Evolutionary conservation across 2,329 filamentous ascomycete genomes (phyloP), one percentile per base, ranked within the genome.

Genomic region (Ascochyta koolunga): DNA sequence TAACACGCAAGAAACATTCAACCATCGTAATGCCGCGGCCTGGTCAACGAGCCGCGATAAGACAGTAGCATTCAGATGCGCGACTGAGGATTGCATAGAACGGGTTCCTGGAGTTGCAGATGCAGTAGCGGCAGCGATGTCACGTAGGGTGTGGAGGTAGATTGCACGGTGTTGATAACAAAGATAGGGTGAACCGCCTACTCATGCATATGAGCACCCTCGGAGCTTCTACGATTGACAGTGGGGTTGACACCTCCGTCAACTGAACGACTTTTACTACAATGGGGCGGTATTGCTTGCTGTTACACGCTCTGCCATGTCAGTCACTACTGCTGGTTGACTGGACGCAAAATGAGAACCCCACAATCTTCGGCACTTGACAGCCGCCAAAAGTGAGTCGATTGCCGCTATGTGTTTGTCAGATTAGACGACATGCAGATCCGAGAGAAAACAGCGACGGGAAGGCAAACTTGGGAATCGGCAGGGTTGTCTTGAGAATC

Each of bases 121-220:
- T 64, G 66, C 60, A 66, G 61, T 68, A 68, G 59, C 54, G 59
- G 58, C 36, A 49, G 36, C 56, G 54, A 45, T 40, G 31, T 42
- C 35, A 59, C 40, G 15, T 31, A 47, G 59, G 60, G 58, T 65
- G 67, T 64, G 66, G 63, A 66, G 63, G 50, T 47, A 21, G 46
- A 46, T 16, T 31, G 32, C 21, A 58, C 31, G 44, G 25, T 21
- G 33, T 31, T 38, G 21, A 56, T 61, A 60, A 54, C 42, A 32
- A 48, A 15, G 38, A 46, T 38, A 50, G 50, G 39, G 35, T 44
- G 49, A 49, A 16, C 44, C 16, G 43, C 27, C 21, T 3, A 27
- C 42, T 37, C 38, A 44, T 39, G 19, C 44, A 35, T 19, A 8
- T 13, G 19, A 44, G 42, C 8, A 45, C 33, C n/a, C 40, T 49